phyloP scores from a whole-genome alignment of 352 stramenopile genomes.

The Halophytophthora polymorphica region DNA sequence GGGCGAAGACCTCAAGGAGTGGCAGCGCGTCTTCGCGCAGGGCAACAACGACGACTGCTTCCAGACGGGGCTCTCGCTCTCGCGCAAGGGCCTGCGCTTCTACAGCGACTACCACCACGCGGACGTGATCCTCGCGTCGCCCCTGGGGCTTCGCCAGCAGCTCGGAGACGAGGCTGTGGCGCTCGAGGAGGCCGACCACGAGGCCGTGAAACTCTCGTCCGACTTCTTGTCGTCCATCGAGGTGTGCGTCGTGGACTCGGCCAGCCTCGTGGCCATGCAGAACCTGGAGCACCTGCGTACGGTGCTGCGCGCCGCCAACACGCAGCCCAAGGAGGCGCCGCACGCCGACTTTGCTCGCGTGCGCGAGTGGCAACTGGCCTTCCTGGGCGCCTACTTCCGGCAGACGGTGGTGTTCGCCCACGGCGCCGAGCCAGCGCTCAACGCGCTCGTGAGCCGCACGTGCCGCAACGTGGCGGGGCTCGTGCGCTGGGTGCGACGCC shows the following conservation, averaged over 20 bases:
- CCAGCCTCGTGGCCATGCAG: constrained; percentile 76
- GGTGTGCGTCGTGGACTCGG: constrained; percentile 78
- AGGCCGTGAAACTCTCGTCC: constrained; percentile 47
- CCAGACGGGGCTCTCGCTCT: constrained; percentile 70
- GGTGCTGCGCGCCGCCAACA: constrained; percentile 58
- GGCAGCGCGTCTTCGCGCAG: constrained; percentile 65
- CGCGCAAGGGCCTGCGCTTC: constrained; percentile 61
- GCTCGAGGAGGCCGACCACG: constrained; percentile 24
- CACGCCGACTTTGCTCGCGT: constrained; percentile 72
- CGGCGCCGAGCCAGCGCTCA: constrained; percentile 51
- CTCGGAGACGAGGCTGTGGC: constrained; percentile 63
- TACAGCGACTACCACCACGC: constrained; percentile 79
- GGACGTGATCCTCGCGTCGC: constrained; percentile 74
- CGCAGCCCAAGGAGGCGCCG: constrained; percentile 64
- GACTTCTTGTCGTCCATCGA: constrained; percentile 78
- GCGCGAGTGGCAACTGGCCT: constrained; percentile 71
- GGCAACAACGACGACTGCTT: constrained; percentile 85
- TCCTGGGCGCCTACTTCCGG: constrained; percentile 63
- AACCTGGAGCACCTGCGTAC: constrained; percentile 75
- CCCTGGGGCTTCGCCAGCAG: constrained; percentile 63
- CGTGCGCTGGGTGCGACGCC: constrained; percentile 55
- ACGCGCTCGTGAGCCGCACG: constrained; percentile 54
- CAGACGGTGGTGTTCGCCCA: constrained; percentile 75
- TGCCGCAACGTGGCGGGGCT: constrained; percentile 55
- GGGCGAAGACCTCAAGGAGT: constrained; percentile 51